phyloP scores from a whole-genome alignment of 2,329 filamentous ascomycete species.

The Aspergillus neotritici region DNA sequence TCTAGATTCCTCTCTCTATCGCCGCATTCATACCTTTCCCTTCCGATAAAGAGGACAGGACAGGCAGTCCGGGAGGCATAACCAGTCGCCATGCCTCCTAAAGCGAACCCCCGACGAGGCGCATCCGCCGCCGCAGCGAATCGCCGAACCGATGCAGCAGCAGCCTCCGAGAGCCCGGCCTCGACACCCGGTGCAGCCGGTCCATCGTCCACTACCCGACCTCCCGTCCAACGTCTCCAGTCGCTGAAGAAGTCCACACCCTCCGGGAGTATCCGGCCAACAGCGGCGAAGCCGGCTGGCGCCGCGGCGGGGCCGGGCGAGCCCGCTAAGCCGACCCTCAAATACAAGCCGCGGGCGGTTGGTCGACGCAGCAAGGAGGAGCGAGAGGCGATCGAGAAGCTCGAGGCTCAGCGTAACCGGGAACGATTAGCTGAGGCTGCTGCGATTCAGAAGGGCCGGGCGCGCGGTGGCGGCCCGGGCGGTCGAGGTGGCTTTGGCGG shows the following conservation, averaged over 20 bases:
- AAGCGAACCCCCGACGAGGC: constrained; percentile 25
- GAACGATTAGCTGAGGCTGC: constrained; percentile 37
- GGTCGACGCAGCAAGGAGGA: constrained; percentile 42
- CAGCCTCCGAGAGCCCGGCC: constrained; percentile 14
- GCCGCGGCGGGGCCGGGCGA: constrained; percentile 20
- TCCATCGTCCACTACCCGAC: constrained; percentile 17
- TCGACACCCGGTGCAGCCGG: constrained; percentile 4
- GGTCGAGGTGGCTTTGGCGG: constrained; percentile 27
- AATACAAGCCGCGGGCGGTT: constrained; percentile 40
- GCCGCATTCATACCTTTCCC: neutral
- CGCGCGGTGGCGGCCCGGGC: constrained; percentile 18
- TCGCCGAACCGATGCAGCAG: constrained; percentile 12
- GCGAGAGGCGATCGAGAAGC: constrained; percentile 38
- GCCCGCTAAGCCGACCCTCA: constrained; percentile 34
- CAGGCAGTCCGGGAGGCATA: constrained; percentile 2
- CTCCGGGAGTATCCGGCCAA: constrained; percentile 32
- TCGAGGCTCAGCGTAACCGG: constrained; percentile 37
- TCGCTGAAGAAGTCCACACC: constrained; percentile 37
- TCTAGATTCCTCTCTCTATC: neutral
- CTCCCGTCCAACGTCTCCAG: constrained; percentile 39
- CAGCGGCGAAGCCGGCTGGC: constrained; percentile 12
- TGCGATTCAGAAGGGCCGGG: constrained; percentile 34
- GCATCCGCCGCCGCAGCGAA: constrained; percentile 15
- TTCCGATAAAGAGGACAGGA: constrained; percentile 6
- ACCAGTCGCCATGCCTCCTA: constrained; percentile 28